phyloP scores from a whole-genome alignment of 306 rosid genomes.

The Vachellia collinsii region DNA sequence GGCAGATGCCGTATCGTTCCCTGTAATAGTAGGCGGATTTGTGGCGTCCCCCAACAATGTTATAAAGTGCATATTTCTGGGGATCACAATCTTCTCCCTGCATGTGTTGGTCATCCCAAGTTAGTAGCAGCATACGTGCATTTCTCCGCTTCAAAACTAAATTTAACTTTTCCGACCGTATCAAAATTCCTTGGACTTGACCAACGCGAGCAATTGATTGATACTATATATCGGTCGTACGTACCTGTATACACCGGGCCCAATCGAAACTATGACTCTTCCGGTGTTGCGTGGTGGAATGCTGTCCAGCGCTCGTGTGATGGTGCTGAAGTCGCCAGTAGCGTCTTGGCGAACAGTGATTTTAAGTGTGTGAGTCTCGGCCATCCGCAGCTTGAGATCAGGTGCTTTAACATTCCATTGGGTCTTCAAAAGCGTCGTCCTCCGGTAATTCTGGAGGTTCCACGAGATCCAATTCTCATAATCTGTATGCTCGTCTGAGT shows the following conservation, averaged over 20 bases:
- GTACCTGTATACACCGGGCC: slow-evolving; percentile 72
- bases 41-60: slow-evolving; percentile 57
- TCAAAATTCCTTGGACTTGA: background rate
- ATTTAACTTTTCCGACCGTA: background rate
- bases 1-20: slow-evolving; percentile 64
- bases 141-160: slow-evolving; percentile 2
- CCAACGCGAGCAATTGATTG: background rate
- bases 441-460: slow-evolving; percentile 48
- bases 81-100: slow-evolving; percentile 69
- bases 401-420: slow-evolving; percentile 1
- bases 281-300: slow-evolving; percentile 50
- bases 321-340: slow-evolving; percentile 53
- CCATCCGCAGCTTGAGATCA: slow-evolving; percentile 48
- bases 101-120: slow-evolving; percentile 24
- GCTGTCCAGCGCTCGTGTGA: slow-evolving; percentile 60
- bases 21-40: slow-evolving; percentile 62
- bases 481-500: slow-evolving; percentile 32
- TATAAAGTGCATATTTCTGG: slow-evolving; percentile 50
- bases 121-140: background rate
- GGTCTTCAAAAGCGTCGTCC: slow-evolving; percentile 25
- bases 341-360: slow-evolving; percentile 56
- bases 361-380: slow-evolving; percentile 57
- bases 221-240: background rate
- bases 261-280: slow-evolving; percentile 54
- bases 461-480: slow-evolving; percentile 61